Evolutionary conservation across 495 filamentous ascomycete genomes (phyloP).

Genomic region (Penicillium cataractarum): DNA sequence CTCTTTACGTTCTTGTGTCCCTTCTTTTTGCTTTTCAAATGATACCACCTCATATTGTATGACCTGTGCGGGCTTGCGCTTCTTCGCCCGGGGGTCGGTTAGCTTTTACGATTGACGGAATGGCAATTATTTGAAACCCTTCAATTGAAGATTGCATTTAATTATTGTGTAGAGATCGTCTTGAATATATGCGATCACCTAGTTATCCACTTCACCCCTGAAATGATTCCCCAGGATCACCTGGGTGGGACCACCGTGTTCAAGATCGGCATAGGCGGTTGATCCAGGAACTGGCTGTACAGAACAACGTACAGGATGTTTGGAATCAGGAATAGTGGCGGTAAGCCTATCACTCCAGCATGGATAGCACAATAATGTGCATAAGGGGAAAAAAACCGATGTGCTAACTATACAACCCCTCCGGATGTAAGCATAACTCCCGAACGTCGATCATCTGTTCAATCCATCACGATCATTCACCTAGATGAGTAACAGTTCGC

Average conservation of each 20-base stretch:
- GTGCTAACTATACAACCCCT: too few relatives aligned
- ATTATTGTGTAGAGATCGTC: background rate
- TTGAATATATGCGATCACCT: background rate
- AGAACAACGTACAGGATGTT: background rate
- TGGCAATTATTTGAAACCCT: conserved; percentile 30
- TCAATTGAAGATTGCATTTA: background rate
- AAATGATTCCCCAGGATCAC: background rate
- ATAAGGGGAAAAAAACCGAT: background rate
- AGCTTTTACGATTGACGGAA: conserved; percentile 42
- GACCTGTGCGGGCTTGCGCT: conserved; percentile 36
- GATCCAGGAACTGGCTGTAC: background rate
- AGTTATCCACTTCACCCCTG: background rate
- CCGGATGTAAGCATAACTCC: too few relatives aligned
- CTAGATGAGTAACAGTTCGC: too few relatives aligned
- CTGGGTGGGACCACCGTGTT: background rate
- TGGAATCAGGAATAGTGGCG: background rate
- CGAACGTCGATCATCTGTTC: background rate
- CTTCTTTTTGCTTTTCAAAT: conserved; percentile 33
- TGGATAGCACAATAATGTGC: background rate
- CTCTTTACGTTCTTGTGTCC: conserved; percentile 16
- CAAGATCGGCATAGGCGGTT: background rate
- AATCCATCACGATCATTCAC: background rate
- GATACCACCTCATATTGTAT: conserved; percentile 49
- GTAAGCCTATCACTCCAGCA: background rate
- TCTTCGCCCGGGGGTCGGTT: conserved; percentile 33